Percentiles rank a stretch among this genome's conserved stretches.
phyloP scores from a whole-genome alignment of 768 basidiomycete species.

The Suillus tomentosus region DNA sequence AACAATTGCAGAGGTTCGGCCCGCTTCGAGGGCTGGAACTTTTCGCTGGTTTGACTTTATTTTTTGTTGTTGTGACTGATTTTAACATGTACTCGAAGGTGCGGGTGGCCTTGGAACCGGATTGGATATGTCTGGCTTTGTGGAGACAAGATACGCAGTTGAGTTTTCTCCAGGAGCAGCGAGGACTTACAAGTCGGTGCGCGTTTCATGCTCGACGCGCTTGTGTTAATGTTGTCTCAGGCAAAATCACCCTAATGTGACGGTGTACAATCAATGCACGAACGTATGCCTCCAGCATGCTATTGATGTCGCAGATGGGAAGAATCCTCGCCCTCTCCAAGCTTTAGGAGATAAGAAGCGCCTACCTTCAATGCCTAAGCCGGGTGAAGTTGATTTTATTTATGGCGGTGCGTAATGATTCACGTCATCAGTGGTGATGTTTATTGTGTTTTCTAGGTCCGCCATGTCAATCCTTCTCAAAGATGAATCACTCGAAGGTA shows the following conservation, averaged over 20 bases:
- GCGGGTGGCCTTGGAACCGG: constrained; percentile 77
- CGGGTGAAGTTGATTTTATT: constrained; percentile 67
- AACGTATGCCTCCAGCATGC: constrained; percentile 62
- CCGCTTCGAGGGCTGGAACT: constrained; percentile 64
- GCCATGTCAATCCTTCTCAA: constrained; percentile 74
- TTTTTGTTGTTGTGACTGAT: not conserved
- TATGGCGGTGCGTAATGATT: constrained; percentile 57
- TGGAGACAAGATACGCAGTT: constrained; percentile 68
- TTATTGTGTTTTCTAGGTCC: constrained; percentile 48
- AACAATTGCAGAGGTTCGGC: constrained; percentile 38
- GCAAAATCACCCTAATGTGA: constrained; percentile 58
- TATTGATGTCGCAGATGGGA: constrained; percentile 47
- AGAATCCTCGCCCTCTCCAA: constrained; percentile 39
- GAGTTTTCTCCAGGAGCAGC: constrained; percentile 68
- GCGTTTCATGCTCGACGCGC: not conserved
- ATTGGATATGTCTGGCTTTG: constrained; percentile 58
- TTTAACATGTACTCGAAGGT: constrained; percentile 40
- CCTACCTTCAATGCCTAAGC: constrained; percentile 53
- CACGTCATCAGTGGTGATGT: not conserved
- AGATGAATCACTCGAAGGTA: constrained; percentile 63
- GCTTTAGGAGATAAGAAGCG: constrained; percentile 43
- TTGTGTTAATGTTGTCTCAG: constrained; percentile 36
- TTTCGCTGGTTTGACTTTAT: constrained; percentile 55
- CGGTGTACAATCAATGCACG: constrained; percentile 66
- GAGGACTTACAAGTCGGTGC: constrained; percentile 57